Conservation (phyloP, 140 eudicot species). For the Erigeron philadelphicus region DNA sequence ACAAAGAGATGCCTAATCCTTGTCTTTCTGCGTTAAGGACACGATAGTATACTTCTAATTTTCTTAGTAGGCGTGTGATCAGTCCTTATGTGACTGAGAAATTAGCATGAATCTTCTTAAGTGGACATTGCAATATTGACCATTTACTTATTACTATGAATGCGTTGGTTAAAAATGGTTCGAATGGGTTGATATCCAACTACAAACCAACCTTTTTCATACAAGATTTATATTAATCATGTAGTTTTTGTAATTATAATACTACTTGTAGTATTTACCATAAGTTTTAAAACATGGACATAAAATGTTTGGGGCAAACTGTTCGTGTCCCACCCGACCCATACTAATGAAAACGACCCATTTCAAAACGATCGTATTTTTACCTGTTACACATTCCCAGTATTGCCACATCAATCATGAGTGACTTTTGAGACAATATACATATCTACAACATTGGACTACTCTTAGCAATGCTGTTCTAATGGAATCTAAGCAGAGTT, state of each 20-base stretch:
- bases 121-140: background rate
- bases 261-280: background rate
- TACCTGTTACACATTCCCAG: background rate
- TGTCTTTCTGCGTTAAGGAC: background rate
- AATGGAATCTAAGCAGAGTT: background rate
- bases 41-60: slow-evolving; percentile 1
- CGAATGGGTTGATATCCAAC: background rate
- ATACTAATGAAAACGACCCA: background rate
- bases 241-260: background rate
- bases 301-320: background rate
- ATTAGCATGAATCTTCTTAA: slow-evolving; percentile 4
- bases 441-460: background rate
- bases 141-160: background rate
- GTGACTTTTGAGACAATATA: background rate
- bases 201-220: background rate
- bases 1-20: background rate
- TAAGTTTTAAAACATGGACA: background rate
- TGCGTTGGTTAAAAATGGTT: background rate
- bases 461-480: background rate
- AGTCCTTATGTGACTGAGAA: background rate
- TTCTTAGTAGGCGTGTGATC: slow-evolving; percentile 13
- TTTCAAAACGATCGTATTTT: background rate
- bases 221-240: background rate
- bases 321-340: background rate
- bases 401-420: background rate